Base-by-base conservation (phyloP, 148 eudicot genomes). In the Camellia granthamiana region DNA sequence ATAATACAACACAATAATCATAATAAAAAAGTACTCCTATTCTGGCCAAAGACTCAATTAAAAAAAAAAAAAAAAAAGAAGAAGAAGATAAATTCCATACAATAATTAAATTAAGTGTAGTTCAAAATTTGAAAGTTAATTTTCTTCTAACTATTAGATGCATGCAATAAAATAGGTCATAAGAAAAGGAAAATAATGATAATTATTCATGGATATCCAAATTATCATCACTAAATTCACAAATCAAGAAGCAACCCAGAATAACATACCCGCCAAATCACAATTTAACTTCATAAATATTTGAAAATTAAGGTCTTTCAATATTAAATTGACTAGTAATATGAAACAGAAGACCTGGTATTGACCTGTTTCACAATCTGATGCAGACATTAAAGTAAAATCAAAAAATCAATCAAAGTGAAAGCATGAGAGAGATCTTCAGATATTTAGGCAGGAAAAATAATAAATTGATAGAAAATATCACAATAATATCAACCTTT, bases 261-360 rank as follows among this genome's bases (percentile, higher is more conserved):
- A 79, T 23, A 15, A 72, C 11, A 8, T 6, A n/a, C 49, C n/a
- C 44, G 23, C 47, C 30, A 10, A 76, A 47, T 56, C 73, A 60
- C 59, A 66, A 21, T 43, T 65, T 12, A 65, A 66, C 4, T 68
- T 18, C 12, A 54, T 11, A 81, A 10, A 18, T 19, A 66, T 2
- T 65, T 46, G 54, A 18, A 54, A 81, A 76, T 81, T 81, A 56
- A 13, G 72, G 43, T 43, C 78, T 80, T 74, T 52, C 74, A 16
- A 1, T 56, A 69, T 76, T 58, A 15, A n/a, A 77, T 69, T 70
- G 69, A 59, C 54, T 38, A 7, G 79, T 46, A 51, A 51, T n/a
- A 14, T 21, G 72, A 16, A n/a, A 62, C 21, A 64, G 16, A 30
- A 43, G 78, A 63, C 44, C 23, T 42, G 58, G 64, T 7, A 3